These are phyloP conservation scores for Flaveria robusta DNA, from an alignment of 129 eudicot species.

Conservation along the genomic window DNA sequence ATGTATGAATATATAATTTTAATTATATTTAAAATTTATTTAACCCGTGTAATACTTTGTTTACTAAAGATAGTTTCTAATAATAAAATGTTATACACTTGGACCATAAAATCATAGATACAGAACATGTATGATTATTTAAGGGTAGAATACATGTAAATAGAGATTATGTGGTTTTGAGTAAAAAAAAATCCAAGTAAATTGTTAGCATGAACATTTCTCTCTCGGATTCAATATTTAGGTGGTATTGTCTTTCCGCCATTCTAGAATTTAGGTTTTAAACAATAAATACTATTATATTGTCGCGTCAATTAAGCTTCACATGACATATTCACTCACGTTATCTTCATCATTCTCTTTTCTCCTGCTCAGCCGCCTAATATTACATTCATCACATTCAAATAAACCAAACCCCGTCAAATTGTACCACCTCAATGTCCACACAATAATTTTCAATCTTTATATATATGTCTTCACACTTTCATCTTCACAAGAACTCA, in stretches of 20 bases:
- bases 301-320: not conserved
- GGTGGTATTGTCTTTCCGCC: not conserved
- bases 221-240: not conserved
- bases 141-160: no score
- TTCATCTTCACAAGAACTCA: not conserved
- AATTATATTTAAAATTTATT: no score
- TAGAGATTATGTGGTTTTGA: no score
- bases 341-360: not conserved
- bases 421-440: not conserved
- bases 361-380: not conserved
- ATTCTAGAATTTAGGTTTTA: not conserved
- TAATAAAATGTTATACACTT: no score
- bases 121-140: no score
- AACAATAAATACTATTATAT: not conserved
- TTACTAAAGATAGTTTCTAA: no score
- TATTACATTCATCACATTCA: not conserved
- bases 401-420: not conserved
- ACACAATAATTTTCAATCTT: not conserved
- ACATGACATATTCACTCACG: conserved; percentile 24
- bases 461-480: not conserved
- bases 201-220: not conserved
- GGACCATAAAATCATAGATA: no score
- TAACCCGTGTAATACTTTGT: no score
- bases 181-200: no score
- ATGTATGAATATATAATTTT: no score